Conservation (phyloP, 306 rosid genomes). For the Prunus armeniaca region DNA sequence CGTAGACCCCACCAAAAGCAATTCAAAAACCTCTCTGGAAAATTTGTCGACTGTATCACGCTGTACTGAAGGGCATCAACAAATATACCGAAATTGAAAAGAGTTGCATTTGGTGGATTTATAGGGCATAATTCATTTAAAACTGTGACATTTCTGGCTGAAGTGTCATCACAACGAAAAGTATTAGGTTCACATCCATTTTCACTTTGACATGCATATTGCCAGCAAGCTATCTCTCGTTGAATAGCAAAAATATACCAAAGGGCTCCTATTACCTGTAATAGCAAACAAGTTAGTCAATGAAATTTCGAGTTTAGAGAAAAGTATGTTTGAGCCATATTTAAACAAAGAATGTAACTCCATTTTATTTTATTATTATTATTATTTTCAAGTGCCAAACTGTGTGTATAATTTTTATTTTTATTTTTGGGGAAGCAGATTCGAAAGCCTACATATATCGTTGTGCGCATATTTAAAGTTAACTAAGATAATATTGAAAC, state of each 20-base stretch:
- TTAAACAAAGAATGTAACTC: no score
- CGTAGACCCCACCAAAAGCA: slow-evolving; percentile 11
- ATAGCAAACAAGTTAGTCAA: no score
- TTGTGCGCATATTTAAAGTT: no score
- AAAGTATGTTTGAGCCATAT: no score
- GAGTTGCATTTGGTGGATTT: not conserved
- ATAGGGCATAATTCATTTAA: not conserved
- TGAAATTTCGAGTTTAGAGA: not conserved
- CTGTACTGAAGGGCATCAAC: not conserved
- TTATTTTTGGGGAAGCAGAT: no score
- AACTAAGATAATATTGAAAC: not conserved
- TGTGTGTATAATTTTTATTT: rapidly evolving
- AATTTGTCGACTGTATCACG: not conserved
- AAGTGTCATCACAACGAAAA: not conserved
- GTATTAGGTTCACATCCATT: not conserved
- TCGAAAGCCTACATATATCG: no score
- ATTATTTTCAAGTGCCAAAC: no score
- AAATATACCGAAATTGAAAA: slow-evolving; percentile 3
- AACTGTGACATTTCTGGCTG: not conserved
- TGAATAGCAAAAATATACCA: not conserved
- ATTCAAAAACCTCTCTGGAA: not conserved
- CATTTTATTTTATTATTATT: no score
- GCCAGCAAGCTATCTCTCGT: not conserved
- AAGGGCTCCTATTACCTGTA: not conserved
- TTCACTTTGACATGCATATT: not conserved